Base-by-base conservation (phyloP, 2,329 filamentous ascomycete genomes). In the Fusarium sp. region DNA sequence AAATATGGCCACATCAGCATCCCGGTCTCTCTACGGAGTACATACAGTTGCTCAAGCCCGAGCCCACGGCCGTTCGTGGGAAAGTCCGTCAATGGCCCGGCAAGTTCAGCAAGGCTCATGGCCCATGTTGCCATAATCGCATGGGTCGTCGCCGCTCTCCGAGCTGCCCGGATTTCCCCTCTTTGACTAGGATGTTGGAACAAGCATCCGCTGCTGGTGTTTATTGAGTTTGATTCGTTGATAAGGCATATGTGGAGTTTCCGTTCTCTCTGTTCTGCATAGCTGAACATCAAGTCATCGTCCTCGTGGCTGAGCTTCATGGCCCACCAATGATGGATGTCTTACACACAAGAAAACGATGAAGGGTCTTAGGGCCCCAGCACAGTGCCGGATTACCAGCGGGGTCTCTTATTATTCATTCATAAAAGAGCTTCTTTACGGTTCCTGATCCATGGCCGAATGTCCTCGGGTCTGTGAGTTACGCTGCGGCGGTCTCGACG, bases 371-470 rank as follows among this genome's bases (percentile, higher is more conserved):
- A 67, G 60, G 60, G 33, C 66, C 66, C 60, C 62, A 44, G 57
- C 69, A 76, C 74, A 77, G 74, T 76, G 74, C 64, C 62, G 76
- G 69, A 76, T 73, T 76, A 72, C 66, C 66, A 77, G 71, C 61
- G 52, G 62, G 42, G 25, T 46, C 51, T 23, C 60, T 54, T 55
- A 71, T 65, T 72, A 71, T 65, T 72, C 56, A 71, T 65, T 72
- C 56, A 31, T 41, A 73, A 69, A 70, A 69, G 64, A 56, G 31
- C 41, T 37, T 54, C 49, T 45, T 31, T 42, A 23, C 45, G 66
- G 69, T 73, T 76, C 64, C 70, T 64, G 66, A 68, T 59, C 56
- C 55, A 51, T 71, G 59, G 60, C 62, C 74, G 73, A 66, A 65
- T 70, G 63, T 57, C 60, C 67, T 73, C 59, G 65, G 65, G 74